Evolutionary conservation across 2,329 filamentous ascomycete genomes (phyloP), one percentile per base, ranked within the genome.

Genomic region (Colletotrichum kahawae): DNA sequence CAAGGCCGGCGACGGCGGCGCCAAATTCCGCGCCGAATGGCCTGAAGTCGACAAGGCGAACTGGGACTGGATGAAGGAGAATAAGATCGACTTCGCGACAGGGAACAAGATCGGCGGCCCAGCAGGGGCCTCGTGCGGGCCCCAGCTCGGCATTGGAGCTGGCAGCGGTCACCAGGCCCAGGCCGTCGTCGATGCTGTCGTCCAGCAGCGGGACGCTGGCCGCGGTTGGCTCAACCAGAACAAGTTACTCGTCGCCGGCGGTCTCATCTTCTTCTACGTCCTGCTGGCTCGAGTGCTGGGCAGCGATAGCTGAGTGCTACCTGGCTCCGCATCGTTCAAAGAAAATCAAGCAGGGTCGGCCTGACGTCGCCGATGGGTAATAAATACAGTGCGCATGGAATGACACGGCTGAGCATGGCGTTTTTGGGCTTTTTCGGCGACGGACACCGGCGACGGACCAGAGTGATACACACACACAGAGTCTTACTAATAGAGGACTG

Each of bases 1-100:
- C 81, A 97, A 96, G 84, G 94, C 94, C 4, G 97, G 97, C 27
- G 97, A 99, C 82, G 96, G 96, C 14, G 97, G 97, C 5, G 92
- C 93, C 80, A 98, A 97, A 85, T 99, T 99, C 83, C 91, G 92
- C 71, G 88, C 91, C 13, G 95, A 98, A 85, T 99, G 96, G 95
- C 92, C 95, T 18, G 96, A 98, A 62, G 81, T 98, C 27, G 95
- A 99, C 82, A 88, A 90, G 77, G 95, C 97, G 87, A 99, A 99
- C 82, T 95, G 93, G 92, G 92, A 92, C 80, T 98, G 95, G 95
- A 97, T 99, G 89, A 92, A 92, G 82, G 92, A 95, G 81, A 92
- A 95, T 81, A 92, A 92, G 78, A 92, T 99, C 78, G 95, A 99
- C 83, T 86, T 90, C 7, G 87, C 87, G 12, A 98, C 95, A 0